Evolutionary conservation across 1,284 basidiomycete genomes (phyloP), one percentile per base, ranked within the genome.

Genomic region (Puccinia coronata): DNA sequence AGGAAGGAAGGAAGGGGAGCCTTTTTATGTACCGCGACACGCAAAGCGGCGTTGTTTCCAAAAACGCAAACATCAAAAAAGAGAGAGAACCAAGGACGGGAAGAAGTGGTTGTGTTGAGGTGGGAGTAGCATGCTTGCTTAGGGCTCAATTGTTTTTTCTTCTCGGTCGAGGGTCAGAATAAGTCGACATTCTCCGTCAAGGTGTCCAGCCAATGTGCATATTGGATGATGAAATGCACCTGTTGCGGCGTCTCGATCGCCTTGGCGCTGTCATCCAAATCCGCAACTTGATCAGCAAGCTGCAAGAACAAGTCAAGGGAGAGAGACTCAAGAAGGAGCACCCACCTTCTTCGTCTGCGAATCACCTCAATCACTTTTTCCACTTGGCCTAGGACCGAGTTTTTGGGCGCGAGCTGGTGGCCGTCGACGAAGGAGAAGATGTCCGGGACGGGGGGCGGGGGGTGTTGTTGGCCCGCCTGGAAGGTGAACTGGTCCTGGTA

Each of bases 201-300:
- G 47, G 36, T 41, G 36, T 79, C 76, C 31, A 79, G 39, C 63
- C 63, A 69, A 69, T 79, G 36, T 5, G 76, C 76, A 86, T 92
- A 97, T 51, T 92, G 91, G 5, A 92, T 85, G 78, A 97, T 86
- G 86, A 96, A 96, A 83, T 90, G 89, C 25, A 96, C 95, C 86
- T 97, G 95, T 85, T 96, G 93, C 85, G 92, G 92, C 11, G 93
- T 95, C 87, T 97, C 95, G 57, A 97, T 90, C 1, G 94, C 94
- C 75, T 85, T 85, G 59, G 83, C 81, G 39, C 84, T 84, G 47
- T 12, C n/a, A 20, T 39, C 28, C 18, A 8, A 34, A 20, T n/a
- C n/a, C 1, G 8, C n/a, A 36, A 34, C 34, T 36, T 31, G 34
- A 36, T 47, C 41, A 71, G n/a, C 31, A 70, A 43, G 39, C 34